These are phyloP conservation scores for Botryotinia narcissicola DNA, from an alignment of 2,329 filamentous ascomycete species.

Conservation along the genomic window DNA sequence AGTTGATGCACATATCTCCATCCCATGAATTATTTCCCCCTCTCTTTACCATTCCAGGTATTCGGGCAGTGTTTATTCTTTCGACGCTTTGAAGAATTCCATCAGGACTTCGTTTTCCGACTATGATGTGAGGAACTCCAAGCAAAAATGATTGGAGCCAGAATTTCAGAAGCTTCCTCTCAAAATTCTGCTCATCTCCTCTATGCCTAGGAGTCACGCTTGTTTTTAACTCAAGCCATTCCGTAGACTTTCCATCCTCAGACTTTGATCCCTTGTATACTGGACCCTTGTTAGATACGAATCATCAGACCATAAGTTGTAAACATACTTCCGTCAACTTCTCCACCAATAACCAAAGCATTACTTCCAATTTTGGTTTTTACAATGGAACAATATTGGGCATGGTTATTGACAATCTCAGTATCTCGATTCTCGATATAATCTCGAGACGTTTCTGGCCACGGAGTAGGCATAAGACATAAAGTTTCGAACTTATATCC, in stretches of 20 bases:
- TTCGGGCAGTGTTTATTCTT: constrained; percentile 74
- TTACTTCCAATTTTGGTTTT: constrained; percentile 79
- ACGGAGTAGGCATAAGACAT: constrained; percentile 70
- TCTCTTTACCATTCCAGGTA: constrained; percentile 72
- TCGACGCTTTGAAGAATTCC: constrained; percentile 72
- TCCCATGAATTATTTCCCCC: constrained; percentile 72
- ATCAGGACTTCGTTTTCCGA: constrained; percentile 75
- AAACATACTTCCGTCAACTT: constrained; percentile 77
- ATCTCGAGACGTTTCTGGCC: constrained; percentile 68
- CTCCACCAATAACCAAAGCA: constrained; percentile 78
- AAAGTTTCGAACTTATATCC: constrained; percentile 97
- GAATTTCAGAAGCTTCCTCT: constrained; percentile 89
- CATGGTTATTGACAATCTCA: constrained; percentile 78
- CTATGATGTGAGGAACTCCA: constrained; percentile 85
- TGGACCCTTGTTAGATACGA: constrained; percentile 35
- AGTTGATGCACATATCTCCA: constrained; percentile 91
- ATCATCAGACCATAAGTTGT: constrained; percentile 11
- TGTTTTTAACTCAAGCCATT: constrained; percentile 96
- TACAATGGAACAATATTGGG: constrained; percentile 94
- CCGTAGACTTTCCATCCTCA: constrained; percentile 60
- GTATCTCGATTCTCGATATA: constrained; percentile 75
- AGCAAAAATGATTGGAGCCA: constrained; percentile 97
- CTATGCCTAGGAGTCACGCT: constrained; percentile 59
- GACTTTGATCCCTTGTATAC: constrained; percentile 79
- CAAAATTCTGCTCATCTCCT: constrained; percentile 71